Conservation (phyloP, 352 stramenopile genomes). For the Pythium brassicae region DNA sequence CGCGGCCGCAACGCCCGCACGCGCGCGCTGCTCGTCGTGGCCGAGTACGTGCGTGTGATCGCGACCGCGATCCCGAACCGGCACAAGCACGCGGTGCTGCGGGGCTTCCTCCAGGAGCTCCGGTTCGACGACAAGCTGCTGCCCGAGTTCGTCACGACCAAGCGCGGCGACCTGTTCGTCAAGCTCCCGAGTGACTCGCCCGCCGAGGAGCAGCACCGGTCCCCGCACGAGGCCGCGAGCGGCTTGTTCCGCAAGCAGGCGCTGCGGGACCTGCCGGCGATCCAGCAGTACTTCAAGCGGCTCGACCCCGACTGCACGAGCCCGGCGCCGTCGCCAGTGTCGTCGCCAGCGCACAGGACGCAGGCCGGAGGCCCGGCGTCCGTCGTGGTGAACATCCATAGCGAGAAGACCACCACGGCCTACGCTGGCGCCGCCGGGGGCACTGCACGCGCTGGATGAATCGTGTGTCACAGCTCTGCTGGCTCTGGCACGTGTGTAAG, state of each 20-base stretch:
- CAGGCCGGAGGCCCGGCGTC: neutral
- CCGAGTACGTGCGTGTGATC: constrained; percentile 21
- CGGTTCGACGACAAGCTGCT: constrained; percentile 1
- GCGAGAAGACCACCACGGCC: constrained; percentile 5
- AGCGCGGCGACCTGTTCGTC: constrained; percentile 12
- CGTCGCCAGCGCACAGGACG: constrained; percentile 1
- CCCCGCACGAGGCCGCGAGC: neutral
- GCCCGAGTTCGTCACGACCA: constrained; percentile 9
- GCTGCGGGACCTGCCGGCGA: constrained; percentile 4
- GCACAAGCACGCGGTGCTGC: constrained; percentile 14
- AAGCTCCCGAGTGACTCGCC: constrained; percentile 15
- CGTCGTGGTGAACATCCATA: constrained; percentile 14
- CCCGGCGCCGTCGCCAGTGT: neutral
- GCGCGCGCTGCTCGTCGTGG: constrained; percentile 11
- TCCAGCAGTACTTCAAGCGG: constrained; percentile 11
- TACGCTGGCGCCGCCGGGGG: neutral
- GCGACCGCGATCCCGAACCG: constrained; percentile 12
- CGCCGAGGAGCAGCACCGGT: constrained; percentile 2
- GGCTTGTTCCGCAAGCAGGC: constrained; percentile 6
- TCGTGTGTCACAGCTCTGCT: too few species aligned
- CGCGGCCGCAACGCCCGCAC: constrained; percentile 13
- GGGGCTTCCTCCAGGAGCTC: constrained; percentile 8
- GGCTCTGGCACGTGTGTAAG: too few species aligned
- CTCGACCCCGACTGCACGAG: constrained; percentile 4
- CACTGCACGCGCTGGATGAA: too few species aligned